Evolutionary conservation across 2,329 filamentous ascomycete genomes (phyloP), one percentile per base, ranked within the genome.

Genomic region (Malbranchea zuffiana): DNA sequence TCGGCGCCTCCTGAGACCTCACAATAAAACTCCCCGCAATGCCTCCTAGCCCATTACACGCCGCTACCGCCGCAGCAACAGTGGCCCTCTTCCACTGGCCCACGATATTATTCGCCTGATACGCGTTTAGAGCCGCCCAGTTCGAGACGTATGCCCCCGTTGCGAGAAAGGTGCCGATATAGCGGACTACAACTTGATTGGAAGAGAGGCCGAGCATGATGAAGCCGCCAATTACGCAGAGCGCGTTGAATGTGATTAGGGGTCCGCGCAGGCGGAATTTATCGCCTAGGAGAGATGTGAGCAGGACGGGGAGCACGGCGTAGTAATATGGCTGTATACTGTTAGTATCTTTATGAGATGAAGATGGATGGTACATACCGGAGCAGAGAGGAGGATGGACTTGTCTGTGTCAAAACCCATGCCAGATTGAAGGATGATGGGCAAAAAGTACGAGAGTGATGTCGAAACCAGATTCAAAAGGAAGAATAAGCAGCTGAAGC

Each of bases 121-220:
- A 78, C 0, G 74, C 68, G 35, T 72, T 76, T 44, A 81, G 59
- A 0, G 75, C 77, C 0, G 78, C 76, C 76, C 77, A 81, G 44
- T 82, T 82, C 3, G 71, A 74, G 3, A 81, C 68, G 44, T 80
- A 81, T 1, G 77, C 75, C 0, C 78, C 78, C 0, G 77, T 81
- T 0, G 76, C 75, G 2, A 82, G 64, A 52, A 71, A 80, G 0
- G 74, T 75, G 6, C 77, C 78, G 19, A 78, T 60, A 44, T 80
- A 80, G 32, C 78, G 69, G 3, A 75, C 73, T 0, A 72, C 63
- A 35, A 78, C 69, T 38, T 77, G 67, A 10, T 62, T 57, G 3
- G 55, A 59, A 17, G 49, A 40, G 50, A 80, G 76, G 2, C 77
- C 77, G 3, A 81, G 64, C 70, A 81, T 75, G 44, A 69, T 64